Percentiles rank a stretch among this genome's conserved stretches.
phyloP scores from a whole-genome alignment of 495 filamentous ascomycete genomes.

The Xanthoparmelia taractica region DNA sequence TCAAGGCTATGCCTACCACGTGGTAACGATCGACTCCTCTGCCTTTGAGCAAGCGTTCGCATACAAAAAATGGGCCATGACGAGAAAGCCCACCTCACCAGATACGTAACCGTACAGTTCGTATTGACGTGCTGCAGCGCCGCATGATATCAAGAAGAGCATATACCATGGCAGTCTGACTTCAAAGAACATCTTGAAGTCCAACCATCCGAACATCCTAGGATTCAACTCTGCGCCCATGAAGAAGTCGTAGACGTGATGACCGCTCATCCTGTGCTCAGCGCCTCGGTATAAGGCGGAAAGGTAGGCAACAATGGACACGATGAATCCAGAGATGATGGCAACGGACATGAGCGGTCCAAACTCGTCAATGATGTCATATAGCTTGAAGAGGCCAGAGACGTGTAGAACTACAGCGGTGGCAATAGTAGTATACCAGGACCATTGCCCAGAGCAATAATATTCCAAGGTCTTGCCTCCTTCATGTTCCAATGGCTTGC shows the following conservation, averaged over 20 bases:
- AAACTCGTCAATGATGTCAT: constrained; percentile 93
- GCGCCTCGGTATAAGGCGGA: constrained; percentile 73
- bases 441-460: constrained; percentile 83
- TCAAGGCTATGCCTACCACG: constrained; percentile 53
- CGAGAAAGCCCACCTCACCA: constrained; percentile 76
- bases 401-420: constrained; percentile 63
- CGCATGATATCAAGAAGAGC: constrained; percentile 69
- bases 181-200: constrained; percentile 99
- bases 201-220: constrained; percentile 83
- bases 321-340: constrained; percentile 77
- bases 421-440: constrained; percentile 77
- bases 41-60: constrained; percentile 95
- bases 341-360: constrained; percentile 83
- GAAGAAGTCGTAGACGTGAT: constrained; percentile 94
- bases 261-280: constrained; percentile 86
- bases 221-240: constrained; percentile 98
- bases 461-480: constrained; percentile 79
- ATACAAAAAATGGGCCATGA: constrained; percentile 93
- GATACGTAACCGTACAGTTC: constrained; percentile 86
- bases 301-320: constrained; percentile 75
- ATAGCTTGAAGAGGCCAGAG: constrained; percentile 77
- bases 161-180: constrained; percentile 97
- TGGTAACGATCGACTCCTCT: constrained; percentile 88
- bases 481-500: constrained; percentile 77
- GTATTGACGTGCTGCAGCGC: constrained; percentile 77